Evolutionary conservation across 176 grass and related monocot species (phyloP).

Genomic region (Musa beccarii): DNA sequence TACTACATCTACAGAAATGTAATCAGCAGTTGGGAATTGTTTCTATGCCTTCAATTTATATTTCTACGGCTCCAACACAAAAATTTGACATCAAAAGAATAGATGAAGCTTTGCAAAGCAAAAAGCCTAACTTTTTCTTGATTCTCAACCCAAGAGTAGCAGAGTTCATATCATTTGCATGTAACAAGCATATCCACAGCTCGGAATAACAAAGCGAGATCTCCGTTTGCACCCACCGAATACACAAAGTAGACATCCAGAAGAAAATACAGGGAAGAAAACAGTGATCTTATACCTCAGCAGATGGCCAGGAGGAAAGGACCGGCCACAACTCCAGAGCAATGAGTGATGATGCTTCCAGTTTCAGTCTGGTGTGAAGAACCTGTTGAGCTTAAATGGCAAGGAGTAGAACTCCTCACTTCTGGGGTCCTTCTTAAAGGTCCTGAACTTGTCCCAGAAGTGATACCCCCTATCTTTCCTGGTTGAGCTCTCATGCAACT

Average conservation of each 20-base stretch:
- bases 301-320: neutral
- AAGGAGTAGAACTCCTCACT: conserved; percentile 94
- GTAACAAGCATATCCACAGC: neutral
- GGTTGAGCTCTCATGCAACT: conserved; percentile 26
- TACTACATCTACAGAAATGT: neutral
- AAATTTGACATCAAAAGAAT: neutral
- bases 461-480: conserved; percentile 64
- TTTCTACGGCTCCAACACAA: neutral
- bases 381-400: conserved; percentile 82
- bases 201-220: no score
- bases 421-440: conserved; percentile 56
- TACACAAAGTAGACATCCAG: neutral
- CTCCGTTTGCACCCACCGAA: neutral
- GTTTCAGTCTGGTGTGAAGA: conserved; percentile 81
- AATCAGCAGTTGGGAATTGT: no score
- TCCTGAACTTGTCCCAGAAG: conserved; percentile 91
- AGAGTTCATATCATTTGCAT: neutral
- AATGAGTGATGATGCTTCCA: conserved; percentile 12
- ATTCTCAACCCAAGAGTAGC: neutral
- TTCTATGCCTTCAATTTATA: neutral
- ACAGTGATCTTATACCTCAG: neutral
- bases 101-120: no score
- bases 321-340: neutral
- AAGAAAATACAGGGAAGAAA: neutral
- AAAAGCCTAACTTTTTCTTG: neutral